These are phyloP conservation scores for Hansenula anomala DNA, from an alignment of 1,139 yeast species.

Conservation along the genomic window DNA sequence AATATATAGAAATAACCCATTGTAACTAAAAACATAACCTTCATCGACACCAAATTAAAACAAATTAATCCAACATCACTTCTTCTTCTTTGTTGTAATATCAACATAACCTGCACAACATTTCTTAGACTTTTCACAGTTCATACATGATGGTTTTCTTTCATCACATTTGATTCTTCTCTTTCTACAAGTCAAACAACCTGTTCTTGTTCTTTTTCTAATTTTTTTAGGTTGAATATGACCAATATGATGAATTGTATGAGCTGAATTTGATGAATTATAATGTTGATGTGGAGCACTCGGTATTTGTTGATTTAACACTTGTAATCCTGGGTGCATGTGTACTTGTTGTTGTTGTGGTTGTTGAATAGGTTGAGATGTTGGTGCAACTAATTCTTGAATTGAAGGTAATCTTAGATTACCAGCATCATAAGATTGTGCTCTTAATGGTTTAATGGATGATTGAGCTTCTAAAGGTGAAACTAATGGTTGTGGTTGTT, in stretches of 20 bases:
- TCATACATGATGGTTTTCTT: conserved; percentile 65
- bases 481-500: neutral
- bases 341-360: conserved; percentile 1
- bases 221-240: conserved; percentile 32
- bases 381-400: neutral
- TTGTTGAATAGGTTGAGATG: neutral
- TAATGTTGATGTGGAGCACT: neutral
- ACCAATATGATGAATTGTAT: neutral
- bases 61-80: neutral
- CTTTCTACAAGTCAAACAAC: conserved; percentile 70
- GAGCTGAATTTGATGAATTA: neutral
- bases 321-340: no score
- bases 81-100: conserved; percentile 3
- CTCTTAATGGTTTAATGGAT: neutral
- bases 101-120: conserved; percentile 62
- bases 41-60: no score
- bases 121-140: conserved; percentile 68
- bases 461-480: neutral
- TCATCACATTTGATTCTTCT: conserved; percentile 75
- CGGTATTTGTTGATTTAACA: no score
- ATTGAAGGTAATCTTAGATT: neutral
- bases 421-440: neutral
- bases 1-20: no score
- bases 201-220: conserved; percentile 61
- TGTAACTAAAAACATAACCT: no score